Base-by-base conservation (phyloP, 495 filamentous ascomycete genomes). In the Pseudevernia furfuracea region DNA sequence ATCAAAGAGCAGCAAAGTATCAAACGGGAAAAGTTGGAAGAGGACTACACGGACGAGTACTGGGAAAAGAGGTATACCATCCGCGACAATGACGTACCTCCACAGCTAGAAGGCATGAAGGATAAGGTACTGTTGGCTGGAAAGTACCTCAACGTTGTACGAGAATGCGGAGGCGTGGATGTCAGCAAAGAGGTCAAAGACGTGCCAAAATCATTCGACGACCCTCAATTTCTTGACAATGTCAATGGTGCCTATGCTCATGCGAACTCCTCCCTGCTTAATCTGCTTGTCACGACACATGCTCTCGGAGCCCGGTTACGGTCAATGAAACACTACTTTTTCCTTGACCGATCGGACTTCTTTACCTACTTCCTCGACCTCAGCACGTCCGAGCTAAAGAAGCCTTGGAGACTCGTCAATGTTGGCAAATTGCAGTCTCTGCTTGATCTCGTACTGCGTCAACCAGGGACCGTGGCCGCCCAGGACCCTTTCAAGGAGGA, bases 31-130 rank as follows among this genome's bases (percentile, higher is more conserved):
- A 83, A 88, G 69, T 77, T 98, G 15, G 91, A 97, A 71, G 86
- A 96, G 70, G 94, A 98, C 75, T 98, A 97, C 69, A 97, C 92
- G 0, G 94, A 98, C 71, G 94, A 97, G 68, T 98, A 98, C 74
- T 98, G 94, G 94, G 94, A 97, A 71, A 91, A 96, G 74, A 82
- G 94, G 62, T 98, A 98, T 69, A 96, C 92, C 17, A 90, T 97
- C 65, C 85, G 94, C 49, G 89, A 96, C 52, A 82, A 89, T 53
- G 91, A 94, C 62, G 86, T 97, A 17, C 94, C 94, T 4, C 93
- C 94, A 17, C 94, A 98, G 72, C 82, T 98, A 9, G 91, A 95
- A 69, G 86, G 80, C 60, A 90, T 97, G 62, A 93, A 90, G 69
- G 92, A 96, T 63, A 97, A 96, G 71, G 92, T 98, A 3, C 79